Evolutionary conservation across 306 rosid species (phyloP).

Genomic region (Leucaena leucocephala): DNA sequence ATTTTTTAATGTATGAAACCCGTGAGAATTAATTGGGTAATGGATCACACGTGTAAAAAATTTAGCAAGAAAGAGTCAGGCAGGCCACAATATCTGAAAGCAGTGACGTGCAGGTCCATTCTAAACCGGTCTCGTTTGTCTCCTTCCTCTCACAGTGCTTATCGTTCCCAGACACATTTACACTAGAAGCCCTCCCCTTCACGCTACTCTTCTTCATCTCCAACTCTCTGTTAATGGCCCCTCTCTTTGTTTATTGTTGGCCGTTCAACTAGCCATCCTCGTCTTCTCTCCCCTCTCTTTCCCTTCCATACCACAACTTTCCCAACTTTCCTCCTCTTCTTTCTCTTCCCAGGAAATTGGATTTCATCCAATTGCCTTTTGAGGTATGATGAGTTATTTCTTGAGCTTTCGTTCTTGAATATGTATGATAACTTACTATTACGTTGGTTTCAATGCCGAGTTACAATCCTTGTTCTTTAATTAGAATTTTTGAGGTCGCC

Average conservation of each 20-base stretch:
- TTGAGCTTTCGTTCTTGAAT: not conserved
- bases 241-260: not conserved
- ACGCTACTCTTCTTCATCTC: not conserved
- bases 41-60: not conserved
- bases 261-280: constrained; percentile 53
- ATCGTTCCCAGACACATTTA: too few relatives aligned
- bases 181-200: not conserved
- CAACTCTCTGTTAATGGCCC: not conserved
- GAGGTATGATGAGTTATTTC: not conserved
- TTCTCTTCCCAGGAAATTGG: not conserved
- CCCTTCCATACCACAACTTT: constrained; percentile 11
- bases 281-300: constrained; percentile 32
- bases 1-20: too few relatives aligned
- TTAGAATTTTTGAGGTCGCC: not conserved
- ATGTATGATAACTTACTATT: not conserved
- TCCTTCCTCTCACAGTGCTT: not conserved
- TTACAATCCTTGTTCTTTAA: not conserved
- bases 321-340: not conserved
- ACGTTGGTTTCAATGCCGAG: not conserved
- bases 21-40: not conserved
- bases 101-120: constrained; percentile 15
- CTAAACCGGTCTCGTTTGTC: not conserved
- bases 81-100: not conserved
- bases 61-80: not conserved
- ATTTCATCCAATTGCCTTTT: constrained; percentile 16